Evolutionary conservation across 202 grass and related monocot genomes (phyloP), one percentile per base, ranked within the genome.

Genomic region (Schoenoplectus tabernaemontani): DNA sequence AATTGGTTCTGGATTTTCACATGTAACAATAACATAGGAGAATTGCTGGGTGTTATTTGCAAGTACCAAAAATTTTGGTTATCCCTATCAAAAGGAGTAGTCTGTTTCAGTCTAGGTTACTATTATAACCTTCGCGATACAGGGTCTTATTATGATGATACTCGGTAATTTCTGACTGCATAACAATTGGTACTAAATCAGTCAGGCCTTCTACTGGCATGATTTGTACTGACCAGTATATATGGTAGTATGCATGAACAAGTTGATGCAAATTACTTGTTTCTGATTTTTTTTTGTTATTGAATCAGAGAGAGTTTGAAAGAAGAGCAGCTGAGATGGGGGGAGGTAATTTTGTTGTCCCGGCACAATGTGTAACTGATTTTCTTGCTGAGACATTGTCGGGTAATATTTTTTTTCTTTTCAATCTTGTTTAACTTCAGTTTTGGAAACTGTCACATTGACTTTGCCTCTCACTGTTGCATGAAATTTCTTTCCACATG

Each of bases 321-420:
- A 91, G 84, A 95, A 89, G 68, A 84, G 95, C 95, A 82, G 91
- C 95, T 83, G 56, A 57, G 38, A 92, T 95, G 88, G 95, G 95
- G 23, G 95, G 95, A 85, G 95, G 89, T 42, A 90, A 95, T 87
- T 98, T 95, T 79, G 88, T 92, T 77, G 86, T 92, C 63, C 95
- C 91, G 66, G 95, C 78, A 83, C 95, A 98, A 83, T 62, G 86
- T 79, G 91, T 98, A 70, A 89, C 95, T 26, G 91, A 98, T 94
- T 92, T 98, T 74, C 78, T 98, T 72, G 84, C 59, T 77, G 88
- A 94, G 69, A 98, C 73, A 88, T 76, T 95, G 64, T 94, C 89
- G 86, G 91, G 95, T 98, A 92, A 16, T 50, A 13, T 24, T 85
- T 4, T 67, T 30, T 65, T 44, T 79, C 57, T 79, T 62, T 79